These are phyloP conservation scores for Kodamaea sagamina DNA, from an alignment of 805 yeast genomes.

Conservation along the genomic window DNA sequence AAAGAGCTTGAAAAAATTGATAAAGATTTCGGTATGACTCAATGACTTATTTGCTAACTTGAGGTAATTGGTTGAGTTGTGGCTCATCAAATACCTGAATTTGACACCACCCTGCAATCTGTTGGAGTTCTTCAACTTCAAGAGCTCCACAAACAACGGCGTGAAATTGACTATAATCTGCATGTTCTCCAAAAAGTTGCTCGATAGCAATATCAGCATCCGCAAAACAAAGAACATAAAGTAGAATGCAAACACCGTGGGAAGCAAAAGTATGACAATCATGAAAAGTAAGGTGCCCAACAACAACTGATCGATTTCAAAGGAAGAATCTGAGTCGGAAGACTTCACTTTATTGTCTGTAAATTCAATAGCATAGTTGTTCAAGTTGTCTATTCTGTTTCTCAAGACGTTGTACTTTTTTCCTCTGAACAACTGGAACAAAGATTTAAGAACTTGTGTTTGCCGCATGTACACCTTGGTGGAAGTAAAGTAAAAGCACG, in stretches of 20 bases:
- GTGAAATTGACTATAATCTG: slow-evolving; percentile 74
- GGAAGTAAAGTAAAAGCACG: slow-evolving; percentile 74
- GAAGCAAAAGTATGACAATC: slow-evolving; percentile 72
- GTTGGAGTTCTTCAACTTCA: slow-evolving; percentile 77
- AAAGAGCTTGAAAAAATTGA: slow-evolving; percentile 32
- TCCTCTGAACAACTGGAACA: slow-evolving; percentile 86
- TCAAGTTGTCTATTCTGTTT: slow-evolving; percentile 80
- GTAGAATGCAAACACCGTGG: slow-evolving; percentile 87
- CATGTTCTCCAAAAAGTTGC: slow-evolving; percentile 56
- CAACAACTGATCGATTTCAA: slow-evolving; percentile 81
- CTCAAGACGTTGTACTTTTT: slow-evolving; percentile 82
- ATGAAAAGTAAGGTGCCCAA: slow-evolving; percentile 89
- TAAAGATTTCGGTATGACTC: slow-evolving; percentile 36
- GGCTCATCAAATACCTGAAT: slow-evolving; percentile 26
- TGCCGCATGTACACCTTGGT: slow-evolving; percentile 81
- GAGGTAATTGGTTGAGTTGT: slow-evolving; percentile 26
- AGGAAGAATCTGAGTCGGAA: slow-evolving; percentile 31
- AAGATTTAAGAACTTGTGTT: slow-evolving; percentile 61
- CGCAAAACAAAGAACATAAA: slow-evolving; percentile 65
- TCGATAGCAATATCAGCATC: slow-evolving; percentile 47
- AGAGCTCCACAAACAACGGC: slow-evolving; percentile 80
- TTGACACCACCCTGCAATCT: slow-evolving; percentile 56
- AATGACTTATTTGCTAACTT: slow-evolving; percentile 40
- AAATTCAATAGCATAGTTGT: slow-evolving; percentile 33
- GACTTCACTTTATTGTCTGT: slow-evolving; percentile 4